These are phyloP conservation scores for Cyclotella baltica DNA, from an alignment of 108 stramenopile genomes.

Conservation along the genomic window DNA sequence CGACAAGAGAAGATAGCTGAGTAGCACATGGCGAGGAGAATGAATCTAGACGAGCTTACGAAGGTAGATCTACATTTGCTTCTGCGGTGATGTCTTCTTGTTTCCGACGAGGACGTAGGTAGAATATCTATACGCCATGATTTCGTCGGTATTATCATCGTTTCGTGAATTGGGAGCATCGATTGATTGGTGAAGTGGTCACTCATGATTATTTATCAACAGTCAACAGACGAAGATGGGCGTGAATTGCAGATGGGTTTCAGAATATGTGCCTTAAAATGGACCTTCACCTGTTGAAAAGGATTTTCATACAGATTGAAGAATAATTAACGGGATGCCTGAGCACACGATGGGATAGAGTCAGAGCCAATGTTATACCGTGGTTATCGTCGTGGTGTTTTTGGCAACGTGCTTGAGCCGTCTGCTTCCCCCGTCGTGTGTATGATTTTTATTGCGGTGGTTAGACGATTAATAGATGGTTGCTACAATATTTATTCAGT, in stretches of 20 bases:
- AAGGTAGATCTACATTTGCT: background rate
- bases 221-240: background rate
- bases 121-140: background rate
- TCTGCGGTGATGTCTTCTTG: background rate
- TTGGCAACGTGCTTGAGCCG: no score
- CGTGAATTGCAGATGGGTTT: no score
- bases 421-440: no score
- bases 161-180: background rate
- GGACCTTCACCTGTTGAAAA: no score
- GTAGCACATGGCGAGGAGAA: background rate
- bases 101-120: background rate
- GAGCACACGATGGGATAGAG: no score
- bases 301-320: no score
- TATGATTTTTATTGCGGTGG: background rate
- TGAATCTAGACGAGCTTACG: background rate
- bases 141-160: background rate
- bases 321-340: no score
- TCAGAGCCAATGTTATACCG: no score
- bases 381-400: no score
- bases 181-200: background rate
- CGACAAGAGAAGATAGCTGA: no score
- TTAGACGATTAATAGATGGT: background rate
- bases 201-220: background rate
- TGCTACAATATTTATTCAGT: no score
- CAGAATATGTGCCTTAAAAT: no score